Evolutionary conservation across 2,329 filamentous ascomycete species (phyloP), one percentile per base, ranked within the genome.

Genomic region (Penicillium digitatum): DNA sequence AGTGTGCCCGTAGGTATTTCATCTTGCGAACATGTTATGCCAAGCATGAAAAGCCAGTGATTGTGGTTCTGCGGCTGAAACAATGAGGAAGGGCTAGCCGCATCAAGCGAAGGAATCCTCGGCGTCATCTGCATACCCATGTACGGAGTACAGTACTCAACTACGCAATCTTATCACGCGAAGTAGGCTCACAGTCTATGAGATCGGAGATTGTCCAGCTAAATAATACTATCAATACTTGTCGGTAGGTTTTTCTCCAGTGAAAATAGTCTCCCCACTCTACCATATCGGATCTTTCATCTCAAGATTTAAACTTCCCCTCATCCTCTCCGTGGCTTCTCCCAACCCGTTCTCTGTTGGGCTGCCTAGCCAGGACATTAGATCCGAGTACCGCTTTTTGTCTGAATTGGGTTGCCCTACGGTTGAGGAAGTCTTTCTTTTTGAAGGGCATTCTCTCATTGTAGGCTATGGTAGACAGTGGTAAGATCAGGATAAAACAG

Each of bases 281-380:
- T 42, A 14, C 32, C 52, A 43, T 35, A 45, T 39, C 32, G 12
- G 22, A 5, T 32, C 42, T n/a, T 45, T 32, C n/a, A 48, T 48
- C 49, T 45, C 18, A 26, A 48, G 31, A 35, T 56, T 29, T n/a
- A 38, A 26, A 45, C 7, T 53, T 57, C 56, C 59, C 56, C 60
- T 57, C 58, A 52, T 49, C 38, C 11, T 46, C 5, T 16, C 18
- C 22, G n/a, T 37, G 5, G 1, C 12, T 44, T 29, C 22, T 54
- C 50, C 45, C 55, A 45, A 20, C 6, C 20, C 8, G 31, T 14
- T 54, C 47, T 37, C 54, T 20, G 8, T 8, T 31, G 50, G 34
- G 31, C 52, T 62, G 40, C 60, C 58, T 55, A 61, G 52, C 56
- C 29, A 3, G 54, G 58, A 54, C 31, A 62, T 58, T 6, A 34